Conservation (phyloP, 768 basidiomycete genomes). For the Tricholoma flavovirens region DNA sequence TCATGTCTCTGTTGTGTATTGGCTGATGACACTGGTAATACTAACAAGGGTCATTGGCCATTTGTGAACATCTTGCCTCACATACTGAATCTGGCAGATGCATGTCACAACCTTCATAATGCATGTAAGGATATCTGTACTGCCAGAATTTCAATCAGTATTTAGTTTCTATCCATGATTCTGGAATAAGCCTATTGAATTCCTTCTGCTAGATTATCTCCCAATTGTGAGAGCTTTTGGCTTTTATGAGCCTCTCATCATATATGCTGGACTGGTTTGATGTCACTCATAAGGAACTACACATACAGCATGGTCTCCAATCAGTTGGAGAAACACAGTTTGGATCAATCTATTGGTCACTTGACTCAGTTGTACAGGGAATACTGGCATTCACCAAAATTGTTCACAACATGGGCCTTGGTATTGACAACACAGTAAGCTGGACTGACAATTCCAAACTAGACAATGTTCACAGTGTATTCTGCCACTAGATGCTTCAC, state of each 20-base stretch:
- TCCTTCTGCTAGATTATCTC: not conserved
- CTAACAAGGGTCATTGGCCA: not conserved
- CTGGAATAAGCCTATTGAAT: not conserved
- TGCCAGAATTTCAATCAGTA: constrained; percentile 3
- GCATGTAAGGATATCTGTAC: not conserved
- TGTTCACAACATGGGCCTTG: constrained; percentile 4
- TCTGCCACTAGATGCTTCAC: not conserved
- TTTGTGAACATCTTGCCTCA: not conserved
- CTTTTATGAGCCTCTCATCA: constrained; percentile 9
- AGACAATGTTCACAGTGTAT: not conserved
- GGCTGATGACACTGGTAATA: not conserved
- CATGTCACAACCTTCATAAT: not conserved
- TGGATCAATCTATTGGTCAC: constrained; percentile 14
- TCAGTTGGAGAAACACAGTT: constrained; percentile 17
- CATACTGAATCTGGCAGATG: not conserved
- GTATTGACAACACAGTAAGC: constrained; percentile 7
- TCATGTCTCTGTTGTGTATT: not conserved
- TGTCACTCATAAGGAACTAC: constrained; percentile 9
- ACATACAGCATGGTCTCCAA: constrained; percentile 15
- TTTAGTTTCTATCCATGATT: not conserved
- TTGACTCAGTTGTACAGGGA: constrained; percentile 12
- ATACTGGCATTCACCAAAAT: constrained; percentile 12
- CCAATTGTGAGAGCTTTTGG: not conserved
- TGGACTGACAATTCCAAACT: not conserved
- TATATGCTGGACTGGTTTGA: constrained; percentile 14